Conservation (phyloP, 2,329 filamentous ascomycete species). For the Tricladium varicosporioides region DNA sequence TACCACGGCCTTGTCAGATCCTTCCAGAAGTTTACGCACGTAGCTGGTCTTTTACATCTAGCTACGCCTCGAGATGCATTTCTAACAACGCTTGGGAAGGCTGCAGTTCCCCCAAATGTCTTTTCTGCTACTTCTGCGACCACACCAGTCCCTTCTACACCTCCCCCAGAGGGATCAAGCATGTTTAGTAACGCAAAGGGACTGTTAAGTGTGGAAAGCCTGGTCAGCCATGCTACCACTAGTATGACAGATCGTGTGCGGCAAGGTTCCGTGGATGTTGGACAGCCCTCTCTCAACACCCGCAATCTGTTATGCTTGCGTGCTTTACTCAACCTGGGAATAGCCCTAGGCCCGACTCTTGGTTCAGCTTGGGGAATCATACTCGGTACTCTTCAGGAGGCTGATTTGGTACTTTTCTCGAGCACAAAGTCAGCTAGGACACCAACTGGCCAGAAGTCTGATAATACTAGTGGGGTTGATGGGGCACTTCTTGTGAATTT, state of each 20-base stretch:
- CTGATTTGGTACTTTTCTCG: constrained; percentile 76
- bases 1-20: constrained; percentile 90
- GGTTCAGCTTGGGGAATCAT: constrained; percentile 86
- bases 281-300: constrained; percentile 64
- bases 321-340: constrained; percentile 91
- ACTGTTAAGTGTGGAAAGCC: constrained; percentile 69
- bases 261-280: constrained; percentile 56
- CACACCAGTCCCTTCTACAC: constrained; percentile 44
- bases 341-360: constrained; percentile 86
- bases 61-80: constrained; percentile 90
- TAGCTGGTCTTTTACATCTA: constrained; percentile 83
- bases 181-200: constrained; percentile 70
- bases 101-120: constrained; percentile 82
- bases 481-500: constrained; percentile 60
- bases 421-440: constrained; percentile 51
- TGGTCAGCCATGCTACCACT: constrained; percentile 57
- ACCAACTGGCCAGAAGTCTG: constrained; percentile 47
- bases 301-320: constrained; percentile 87
- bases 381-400: constrained; percentile 87
- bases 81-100: constrained; percentile 88
- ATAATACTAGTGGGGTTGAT: constrained; percentile 39
- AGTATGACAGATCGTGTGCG: constrained; percentile 58
- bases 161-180: constrained; percentile 48
- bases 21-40: constrained; percentile 93
- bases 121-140: constrained; percentile 58